Evolutionary conservation across 371 early-diverging fungal genomes (phyloP).

Genomic region (Lichtheimia corymbifera): DNA sequence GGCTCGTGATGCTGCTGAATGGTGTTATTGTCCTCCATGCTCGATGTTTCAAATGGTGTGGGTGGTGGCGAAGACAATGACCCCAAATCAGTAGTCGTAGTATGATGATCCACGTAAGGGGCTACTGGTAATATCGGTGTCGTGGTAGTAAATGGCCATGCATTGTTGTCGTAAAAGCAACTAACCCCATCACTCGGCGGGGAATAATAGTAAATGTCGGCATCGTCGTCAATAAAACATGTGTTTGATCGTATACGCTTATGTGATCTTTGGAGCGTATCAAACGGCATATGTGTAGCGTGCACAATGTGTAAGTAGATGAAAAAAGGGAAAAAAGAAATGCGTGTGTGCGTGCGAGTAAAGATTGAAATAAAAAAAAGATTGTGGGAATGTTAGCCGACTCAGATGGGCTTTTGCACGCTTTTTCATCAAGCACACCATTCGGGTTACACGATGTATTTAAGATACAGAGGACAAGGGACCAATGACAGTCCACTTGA

Average conservation of each 20-base stretch:
- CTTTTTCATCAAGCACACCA: no score
- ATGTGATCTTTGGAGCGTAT: constrained; percentile 11
- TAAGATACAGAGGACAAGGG: constrained; percentile 7
- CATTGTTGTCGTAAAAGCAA: constrained; percentile 1
- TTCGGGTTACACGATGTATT: constrained; percentile 2
- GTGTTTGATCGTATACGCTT: constrained; percentile 19
- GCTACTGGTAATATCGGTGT: not conserved
- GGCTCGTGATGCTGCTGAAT: not conserved
- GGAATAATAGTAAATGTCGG: no score
- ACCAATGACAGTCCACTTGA: constrained; percentile 6
- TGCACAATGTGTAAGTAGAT: constrained; percentile 6
- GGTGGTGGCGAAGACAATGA: constrained; percentile 5
- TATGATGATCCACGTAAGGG: not conserved
- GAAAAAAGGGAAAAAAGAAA: constrained; percentile 9
- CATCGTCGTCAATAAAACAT: no score
- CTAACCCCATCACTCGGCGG: no score
- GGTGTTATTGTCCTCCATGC: constrained; percentile 4
- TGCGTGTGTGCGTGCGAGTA: not conserved
- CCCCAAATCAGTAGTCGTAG: not conserved
- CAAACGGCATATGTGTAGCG: constrained; percentile 11
- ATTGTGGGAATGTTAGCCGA: constrained; percentile 9
- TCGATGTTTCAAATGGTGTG: constrained; percentile 9
- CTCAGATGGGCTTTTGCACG: not conserved
- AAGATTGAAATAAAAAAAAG: constrained; percentile 1
- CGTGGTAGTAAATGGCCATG: not conserved